phyloP scores from a whole-genome alignment of 108 stramenopile genomes.

The Aurantiochytrium sp. region DNA sequence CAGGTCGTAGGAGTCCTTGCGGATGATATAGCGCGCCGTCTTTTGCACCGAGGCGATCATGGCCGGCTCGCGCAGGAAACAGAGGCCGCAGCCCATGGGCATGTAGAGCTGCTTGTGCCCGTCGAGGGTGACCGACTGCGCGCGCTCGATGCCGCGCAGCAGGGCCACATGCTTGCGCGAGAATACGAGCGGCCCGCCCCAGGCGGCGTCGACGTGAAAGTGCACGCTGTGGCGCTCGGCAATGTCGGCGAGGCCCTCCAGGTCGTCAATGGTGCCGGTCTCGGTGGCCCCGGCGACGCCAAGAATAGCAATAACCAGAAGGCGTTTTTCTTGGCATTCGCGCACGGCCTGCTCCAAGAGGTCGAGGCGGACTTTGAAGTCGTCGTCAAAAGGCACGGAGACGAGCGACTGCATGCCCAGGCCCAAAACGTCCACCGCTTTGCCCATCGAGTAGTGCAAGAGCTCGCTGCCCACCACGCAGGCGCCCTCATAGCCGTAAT shows the following conservation, averaged over 20 bases:
- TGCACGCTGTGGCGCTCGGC: not conserved
- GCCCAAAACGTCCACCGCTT: conserved; percentile 8
- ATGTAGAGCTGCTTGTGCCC: conserved; percentile 31
- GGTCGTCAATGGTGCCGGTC: conserved; percentile 5
- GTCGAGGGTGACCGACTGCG: not conserved
- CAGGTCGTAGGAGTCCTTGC: conserved; percentile 24
- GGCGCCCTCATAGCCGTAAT: not conserved
- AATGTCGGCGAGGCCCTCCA: not conserved
- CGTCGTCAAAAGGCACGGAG: conserved; percentile 9
- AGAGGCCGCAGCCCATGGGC: conserved; percentile 25
- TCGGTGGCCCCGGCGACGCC: conserved; percentile 24
- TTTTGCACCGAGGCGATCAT: not conserved
- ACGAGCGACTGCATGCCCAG: not conserved
- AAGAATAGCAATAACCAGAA: not conserved
- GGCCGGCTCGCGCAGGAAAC: not conserved
- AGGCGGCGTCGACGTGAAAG: conserved; percentile 25
- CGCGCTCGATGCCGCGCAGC: not conserved
- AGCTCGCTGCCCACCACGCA: not conserved
- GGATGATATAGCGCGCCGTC: conserved; percentile 14
- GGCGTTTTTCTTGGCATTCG: not conserved
- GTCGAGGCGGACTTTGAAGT: not conserved
- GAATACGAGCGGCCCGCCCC: conserved; percentile 7
- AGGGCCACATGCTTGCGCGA: not conserved
- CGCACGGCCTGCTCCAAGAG: not conserved
- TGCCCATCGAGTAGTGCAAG: conserved; percentile 29